Percentiles rank a stretch among this genome's conserved stretches.
Evolutionary conservation across 1,284 basidiomycete species (phyloP).

Genomic region (Ceratobasidium sp.): DNA sequence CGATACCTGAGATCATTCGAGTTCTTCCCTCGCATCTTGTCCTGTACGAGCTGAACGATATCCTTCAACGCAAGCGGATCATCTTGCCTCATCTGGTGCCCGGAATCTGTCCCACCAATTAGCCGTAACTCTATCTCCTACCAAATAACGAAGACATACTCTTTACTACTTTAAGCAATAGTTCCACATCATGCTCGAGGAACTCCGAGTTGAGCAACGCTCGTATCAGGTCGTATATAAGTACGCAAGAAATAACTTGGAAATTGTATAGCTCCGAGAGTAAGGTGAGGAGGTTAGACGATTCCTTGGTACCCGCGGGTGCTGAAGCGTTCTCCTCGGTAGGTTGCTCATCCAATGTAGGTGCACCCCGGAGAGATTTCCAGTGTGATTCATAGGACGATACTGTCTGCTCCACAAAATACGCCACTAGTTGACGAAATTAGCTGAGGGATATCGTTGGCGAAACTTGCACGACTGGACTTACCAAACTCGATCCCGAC

Average conservation of each 20-base stretch:
- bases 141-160: slow-evolving; percentile 67
- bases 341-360: neutral
- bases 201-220: slow-evolving; percentile 76
- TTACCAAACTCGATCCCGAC: slow-evolving; percentile 92
- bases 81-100: slow-evolving; percentile 83
- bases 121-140: neutral
- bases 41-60: slow-evolving; percentile 74
- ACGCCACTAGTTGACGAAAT: slow-evolving; percentile 68
- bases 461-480: slow-evolving; percentile 49
- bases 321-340: slow-evolving; percentile 53
- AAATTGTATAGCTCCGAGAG: slow-evolving; percentile 96
- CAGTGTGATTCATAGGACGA: slow-evolving; percentile 74
- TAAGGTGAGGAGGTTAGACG: slow-evolving; percentile 88
- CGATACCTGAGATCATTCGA: slow-evolving; percentile 69
- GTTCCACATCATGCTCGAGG: slow-evolving; percentile 85
- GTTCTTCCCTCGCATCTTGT: slow-evolving; percentile 71
- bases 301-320: slow-evolving; percentile 79
- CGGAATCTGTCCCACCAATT: slow-evolving; percentile 70
- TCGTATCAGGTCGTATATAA: slow-evolving; percentile 92
- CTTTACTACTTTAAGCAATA: slow-evolving; percentile 86
- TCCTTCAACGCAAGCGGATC: slow-evolving; percentile 66
- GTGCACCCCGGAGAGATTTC: slow-evolving; percentile 51
- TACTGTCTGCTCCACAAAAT: slow-evolving; percentile 80
- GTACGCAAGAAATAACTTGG: slow-evolving; percentile 87
- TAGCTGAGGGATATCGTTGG: slow-evolving; percentile 4